Percentiles rank a stretch among this genome's conserved stretches.
Conservation (phyloP, 1,284 basidiomycete genomes). For the Ganoderma boninense region DNA sequence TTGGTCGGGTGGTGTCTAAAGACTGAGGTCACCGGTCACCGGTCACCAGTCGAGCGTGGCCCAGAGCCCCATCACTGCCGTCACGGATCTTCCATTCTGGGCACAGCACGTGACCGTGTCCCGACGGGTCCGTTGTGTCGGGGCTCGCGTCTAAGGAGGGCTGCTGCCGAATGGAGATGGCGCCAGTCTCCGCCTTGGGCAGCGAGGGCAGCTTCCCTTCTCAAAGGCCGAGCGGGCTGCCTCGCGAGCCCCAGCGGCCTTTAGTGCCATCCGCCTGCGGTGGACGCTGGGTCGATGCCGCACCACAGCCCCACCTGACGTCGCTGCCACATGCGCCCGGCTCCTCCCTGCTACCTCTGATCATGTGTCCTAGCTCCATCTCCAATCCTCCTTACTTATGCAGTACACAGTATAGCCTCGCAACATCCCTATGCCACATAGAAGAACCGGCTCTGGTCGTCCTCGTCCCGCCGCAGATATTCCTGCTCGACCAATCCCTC, state of each 20-base stretch:
- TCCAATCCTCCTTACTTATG: neutral
- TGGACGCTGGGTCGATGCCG: neutral
- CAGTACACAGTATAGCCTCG: neutral
- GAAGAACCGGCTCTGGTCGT: slow-evolving; percentile 73
- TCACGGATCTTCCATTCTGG: slow-evolving; percentile 12
- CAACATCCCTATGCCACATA: slow-evolving; percentile 71
- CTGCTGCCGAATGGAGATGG: too few relatives aligned
- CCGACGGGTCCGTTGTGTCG: slow-evolving; percentile 23
- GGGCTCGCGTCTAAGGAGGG: neutral
- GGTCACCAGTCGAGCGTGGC: neutral
- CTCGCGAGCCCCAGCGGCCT: neutral
- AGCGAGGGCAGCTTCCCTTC: too few relatives aligned
- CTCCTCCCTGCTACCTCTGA: neutral
- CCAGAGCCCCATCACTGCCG: slow-evolving; percentile 10
- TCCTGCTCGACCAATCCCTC: slow-evolving; percentile 86
- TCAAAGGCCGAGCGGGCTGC: too few relatives aligned
- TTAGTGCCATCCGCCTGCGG: neutral
- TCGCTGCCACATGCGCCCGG: neutral
- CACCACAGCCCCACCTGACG: neutral
- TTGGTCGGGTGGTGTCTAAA: neutral
- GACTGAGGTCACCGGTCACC: neutral
- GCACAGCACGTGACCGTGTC: slow-evolving; percentile 28
- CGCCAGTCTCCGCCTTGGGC: too few relatives aligned
- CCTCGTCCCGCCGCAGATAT: slow-evolving; percentile 81
- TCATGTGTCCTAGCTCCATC: neutral